A percentile compares a stretch with the other conserved stretches of the same genome.
Conservation (phyloP, 306 rosid genomes). For the Lathyrus aphaca region DNA sequence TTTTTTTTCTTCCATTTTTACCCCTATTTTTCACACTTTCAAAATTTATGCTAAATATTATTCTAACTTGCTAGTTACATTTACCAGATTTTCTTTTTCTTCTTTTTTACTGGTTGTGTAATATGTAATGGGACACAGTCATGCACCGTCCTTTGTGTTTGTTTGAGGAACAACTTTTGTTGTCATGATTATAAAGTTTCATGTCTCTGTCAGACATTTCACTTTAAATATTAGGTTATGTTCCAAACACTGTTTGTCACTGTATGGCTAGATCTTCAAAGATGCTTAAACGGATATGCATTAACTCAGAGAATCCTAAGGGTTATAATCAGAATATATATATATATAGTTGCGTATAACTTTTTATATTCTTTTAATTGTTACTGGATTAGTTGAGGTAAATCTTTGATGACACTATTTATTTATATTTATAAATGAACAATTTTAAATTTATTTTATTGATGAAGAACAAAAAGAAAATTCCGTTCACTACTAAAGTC, state of each 20-base stretch:
- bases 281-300: constrained; percentile 31
- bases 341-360: too few relatives aligned
- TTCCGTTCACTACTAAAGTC: constrained; percentile 50
- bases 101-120: too few relatives aligned
- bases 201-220: constrained; percentile 42
- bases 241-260: constrained; percentile 16
- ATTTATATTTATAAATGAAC: too few relatives aligned
- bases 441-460: background rate
- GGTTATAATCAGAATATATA: background rate
- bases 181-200: constrained; percentile 42
- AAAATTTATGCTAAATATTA: too few relatives aligned
- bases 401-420: too few relatives aligned
- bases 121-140: background rate
- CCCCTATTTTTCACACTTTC: background rate
- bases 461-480: constrained; percentile 51
- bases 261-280: constrained; percentile 27
- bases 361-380: too few relatives aligned
- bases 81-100: background rate
- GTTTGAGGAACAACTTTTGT: background rate
- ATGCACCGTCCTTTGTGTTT: constrained; percentile 1
- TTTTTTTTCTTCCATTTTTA: background rate
- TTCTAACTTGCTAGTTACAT: background rate
- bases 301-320: constrained; percentile 61
- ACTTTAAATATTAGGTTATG: constrained; percentile 42
- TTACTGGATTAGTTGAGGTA: too few relatives aligned